A percentile compares a stretch with the other conserved stretches of the same genome.
These are phyloP conservation scores for Sarcocystis neurona DNA, from an alignment of 169 alveolate genomes.

Conservation along the genomic window DNA sequence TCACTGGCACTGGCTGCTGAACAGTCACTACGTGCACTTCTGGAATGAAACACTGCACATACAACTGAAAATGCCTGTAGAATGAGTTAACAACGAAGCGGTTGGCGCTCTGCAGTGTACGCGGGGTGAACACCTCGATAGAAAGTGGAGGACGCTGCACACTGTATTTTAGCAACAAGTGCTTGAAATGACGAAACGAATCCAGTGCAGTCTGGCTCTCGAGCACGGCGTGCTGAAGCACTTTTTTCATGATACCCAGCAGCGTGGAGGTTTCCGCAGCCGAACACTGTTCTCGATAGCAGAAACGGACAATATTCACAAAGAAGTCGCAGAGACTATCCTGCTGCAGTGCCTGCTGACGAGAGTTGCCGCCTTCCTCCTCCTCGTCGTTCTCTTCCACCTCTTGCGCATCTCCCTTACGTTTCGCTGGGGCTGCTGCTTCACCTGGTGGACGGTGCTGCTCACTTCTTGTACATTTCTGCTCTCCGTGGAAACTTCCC, in stretches of 20 bases:
- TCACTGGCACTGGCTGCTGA: not conserved
- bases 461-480: too few species aligned
- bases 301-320: conserved; percentile 17
- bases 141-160: conserved; percentile 48
- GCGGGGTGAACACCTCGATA: conserved; percentile 24
- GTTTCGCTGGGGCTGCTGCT: too few species aligned
- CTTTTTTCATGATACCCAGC: conserved; percentile 17
- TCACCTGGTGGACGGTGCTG: too few species aligned
- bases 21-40: not conserved
- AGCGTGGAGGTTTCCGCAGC: conserved; percentile 40
- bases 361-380: too few species aligned
- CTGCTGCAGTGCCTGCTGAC: not conserved
- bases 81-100: conserved; percentile 9
- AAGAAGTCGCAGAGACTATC: conserved; percentile 22
- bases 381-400: too few species aligned
- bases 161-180: conserved; percentile 30
- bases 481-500: too few species aligned
- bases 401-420: too few species aligned
- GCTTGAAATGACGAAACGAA: not conserved
- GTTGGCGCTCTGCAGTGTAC: conserved; percentile 15
- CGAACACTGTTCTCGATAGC: conserved; percentile 11
- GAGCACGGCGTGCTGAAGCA: conserved; percentile 14
- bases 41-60: not conserved
- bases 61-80: conserved; percentile 30
- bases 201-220: not conserved